These are phyloP conservation scores for Picochlorum sp. DNA, from an alignment of 139 green algal genomes.

Conservation along the genomic window DNA sequence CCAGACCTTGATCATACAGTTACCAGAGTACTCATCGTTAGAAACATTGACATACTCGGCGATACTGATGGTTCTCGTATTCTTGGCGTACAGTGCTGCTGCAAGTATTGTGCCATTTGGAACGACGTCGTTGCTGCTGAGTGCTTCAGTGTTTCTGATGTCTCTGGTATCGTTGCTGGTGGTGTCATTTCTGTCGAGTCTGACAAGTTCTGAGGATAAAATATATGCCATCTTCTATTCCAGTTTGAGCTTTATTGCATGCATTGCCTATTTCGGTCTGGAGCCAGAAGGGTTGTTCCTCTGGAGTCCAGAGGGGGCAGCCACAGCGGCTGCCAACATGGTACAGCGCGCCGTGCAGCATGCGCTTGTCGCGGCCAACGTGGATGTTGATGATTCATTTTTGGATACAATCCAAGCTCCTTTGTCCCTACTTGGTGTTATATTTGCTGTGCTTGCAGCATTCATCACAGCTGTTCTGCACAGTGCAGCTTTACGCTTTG, in stretches of 20 bases:
- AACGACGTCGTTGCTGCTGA: not conserved
- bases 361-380: not conserved
- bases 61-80: not conserved
- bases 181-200: constrained; percentile 21
- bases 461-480: constrained; percentile 18
- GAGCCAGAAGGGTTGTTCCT: constrained; percentile 6
- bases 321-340: not conserved
- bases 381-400: not conserved
- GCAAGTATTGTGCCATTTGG: not conserved
- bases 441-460: constrained; percentile 3
- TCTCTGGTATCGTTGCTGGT: not conserved
- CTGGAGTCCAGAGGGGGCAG: not conserved
- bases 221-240: constrained; percentile 8
- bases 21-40: too few species aligned
- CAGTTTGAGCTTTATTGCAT: constrained; percentile 5
- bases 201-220: constrained; percentile 19
- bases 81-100: not conserved
- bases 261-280: constrained; percentile 2
- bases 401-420: not conserved
- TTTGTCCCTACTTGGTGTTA: not conserved
- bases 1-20: too few species aligned
- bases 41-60: not conserved
- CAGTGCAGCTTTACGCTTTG: constrained; percentile 16
- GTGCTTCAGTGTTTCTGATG: not conserved
- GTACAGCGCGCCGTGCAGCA: not conserved